A percentile compares a stretch with the other conserved stretches of the same genome.
Conservation (phyloP, 257 asterid genomes). For the Nicotiana tabacum region DNA sequence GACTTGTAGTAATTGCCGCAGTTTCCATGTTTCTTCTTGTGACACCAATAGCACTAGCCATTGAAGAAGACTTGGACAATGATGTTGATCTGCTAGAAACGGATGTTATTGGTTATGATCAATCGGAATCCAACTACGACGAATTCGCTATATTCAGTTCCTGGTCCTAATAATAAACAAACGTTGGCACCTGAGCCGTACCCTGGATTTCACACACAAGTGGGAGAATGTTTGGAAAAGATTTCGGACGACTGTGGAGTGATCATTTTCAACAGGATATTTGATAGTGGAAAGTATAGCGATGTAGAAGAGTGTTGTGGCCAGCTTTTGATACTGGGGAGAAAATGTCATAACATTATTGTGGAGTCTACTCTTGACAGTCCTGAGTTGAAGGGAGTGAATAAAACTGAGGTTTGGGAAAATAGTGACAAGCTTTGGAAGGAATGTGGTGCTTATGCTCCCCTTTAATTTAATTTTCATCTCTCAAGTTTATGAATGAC, state of each 20-base stretch:
- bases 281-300: background rate
- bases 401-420: background rate
- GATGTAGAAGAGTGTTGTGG: background rate
- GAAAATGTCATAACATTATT: background rate
- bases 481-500: background rate
- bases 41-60: background rate
- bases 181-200: background rate
- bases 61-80: background rate
- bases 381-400: background rate
- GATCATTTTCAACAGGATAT: background rate
- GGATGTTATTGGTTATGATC: no score
- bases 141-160: background rate
- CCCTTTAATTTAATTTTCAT: background rate
- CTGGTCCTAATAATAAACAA: background rate
- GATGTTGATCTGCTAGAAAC: no score
- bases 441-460: background rate
- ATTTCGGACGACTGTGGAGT: conserved; percentile 1
- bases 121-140: no score
- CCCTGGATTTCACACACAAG: background rate
- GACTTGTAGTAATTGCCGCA: background rate
- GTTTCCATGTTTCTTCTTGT: background rate
- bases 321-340: background rate
- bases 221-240: background rate
- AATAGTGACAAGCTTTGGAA: background rate
- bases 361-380: background rate